Evolutionary conservation across 768 basidiomycete species (phyloP).

Genomic region (Xerocomellus intermedius): DNA sequence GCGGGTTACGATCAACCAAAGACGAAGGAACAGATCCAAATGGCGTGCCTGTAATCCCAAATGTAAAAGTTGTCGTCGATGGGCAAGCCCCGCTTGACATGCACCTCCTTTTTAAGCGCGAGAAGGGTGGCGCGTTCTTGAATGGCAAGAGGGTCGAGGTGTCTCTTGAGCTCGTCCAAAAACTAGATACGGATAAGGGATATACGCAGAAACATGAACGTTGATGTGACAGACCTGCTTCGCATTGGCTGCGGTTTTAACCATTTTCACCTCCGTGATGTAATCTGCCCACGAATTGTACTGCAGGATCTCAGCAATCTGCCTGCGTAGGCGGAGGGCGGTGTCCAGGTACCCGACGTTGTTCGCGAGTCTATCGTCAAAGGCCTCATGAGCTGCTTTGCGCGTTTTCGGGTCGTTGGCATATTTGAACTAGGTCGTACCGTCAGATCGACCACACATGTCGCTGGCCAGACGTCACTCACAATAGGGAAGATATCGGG

Average conservation of each 20-base stretch:
- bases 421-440: conserved; percentile 65
- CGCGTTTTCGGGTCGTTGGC: conserved; percentile 72
- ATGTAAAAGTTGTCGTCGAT: conserved; percentile 74
- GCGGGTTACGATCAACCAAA: not conserved
- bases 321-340: conserved; percentile 65
- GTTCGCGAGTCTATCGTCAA: conserved; percentile 63
- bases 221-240: conserved; percentile 42
- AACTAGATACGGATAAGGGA: conserved; percentile 46
- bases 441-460: not conserved
- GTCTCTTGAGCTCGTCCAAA: conserved; percentile 69
- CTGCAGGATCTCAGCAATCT: conserved; percentile 63
- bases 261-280: conserved; percentile 83
- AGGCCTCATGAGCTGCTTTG: conserved; percentile 59
- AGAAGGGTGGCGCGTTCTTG: conserved; percentile 69
- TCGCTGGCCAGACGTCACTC: conserved; percentile 19
- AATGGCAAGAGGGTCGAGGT: conserved; percentile 68
- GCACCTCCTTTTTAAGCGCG: conserved; percentile 73
- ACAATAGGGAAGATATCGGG: conserved; percentile 81
- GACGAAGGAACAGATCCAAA: not conserved
- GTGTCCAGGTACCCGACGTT: conserved; percentile 72
- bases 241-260: conserved; percentile 65
- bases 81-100: conserved; percentile 53
- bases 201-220: not conserved
- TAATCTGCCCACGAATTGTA: conserved; percentile 86
- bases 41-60: conserved; percentile 75